Percentiles rank a stretch among this genome's conserved stretches.
Conservation (phyloP, 805 yeast species). For the Danielia reshetovae region DNA sequence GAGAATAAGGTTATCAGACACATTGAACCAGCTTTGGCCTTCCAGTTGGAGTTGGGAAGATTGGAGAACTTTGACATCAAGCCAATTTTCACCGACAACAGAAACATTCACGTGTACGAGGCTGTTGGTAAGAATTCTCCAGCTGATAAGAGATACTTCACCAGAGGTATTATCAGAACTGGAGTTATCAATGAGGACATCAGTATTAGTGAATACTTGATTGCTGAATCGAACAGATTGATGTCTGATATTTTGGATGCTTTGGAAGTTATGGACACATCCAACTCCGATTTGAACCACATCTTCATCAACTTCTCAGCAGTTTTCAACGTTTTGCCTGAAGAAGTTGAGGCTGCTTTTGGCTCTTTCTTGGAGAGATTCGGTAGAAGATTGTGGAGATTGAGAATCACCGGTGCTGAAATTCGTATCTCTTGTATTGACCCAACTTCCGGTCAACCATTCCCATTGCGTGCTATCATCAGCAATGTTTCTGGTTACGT, state of each 20-base stretch:
- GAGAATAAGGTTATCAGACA: conserved; percentile 96
- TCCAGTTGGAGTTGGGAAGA: conserved; percentile 92
- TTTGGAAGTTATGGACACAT: conserved; percentile 87
- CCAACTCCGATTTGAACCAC: conserved; percentile 94
- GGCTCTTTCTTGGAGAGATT: conserved; percentile 97
- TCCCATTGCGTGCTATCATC: conserved; percentile 95
- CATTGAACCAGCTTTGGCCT: conserved; percentile 96
- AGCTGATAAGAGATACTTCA: conserved; percentile 91
- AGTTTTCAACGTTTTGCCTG: conserved; percentile 88
- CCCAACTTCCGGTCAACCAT: conserved; percentile 79
- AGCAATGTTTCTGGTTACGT: conserved; percentile 97
- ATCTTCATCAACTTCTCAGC: conserved; percentile 96
- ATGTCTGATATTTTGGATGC: conserved; percentile 96
- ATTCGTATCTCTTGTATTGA: conserved; percentile 94
- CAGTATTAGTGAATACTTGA: conserved; percentile 87
- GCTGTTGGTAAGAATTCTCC: conserved; percentile 93
- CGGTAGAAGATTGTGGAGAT: conserved; percentile 94
- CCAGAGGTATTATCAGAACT: conserved; percentile 95
- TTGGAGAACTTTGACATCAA: conserved; percentile 91
- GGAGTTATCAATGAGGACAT: conserved; percentile 93
- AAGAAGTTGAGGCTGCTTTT: conserved; percentile 95
- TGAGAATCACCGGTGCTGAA: conserved; percentile 96
- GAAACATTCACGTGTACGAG: conserved; percentile 96
- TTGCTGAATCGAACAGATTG: conserved; percentile 92
- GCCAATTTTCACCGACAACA: conserved; percentile 93